Evolutionary conservation across 345 rosid genomes (phyloP).

Genomic region (Camelina neglecta): DNA sequence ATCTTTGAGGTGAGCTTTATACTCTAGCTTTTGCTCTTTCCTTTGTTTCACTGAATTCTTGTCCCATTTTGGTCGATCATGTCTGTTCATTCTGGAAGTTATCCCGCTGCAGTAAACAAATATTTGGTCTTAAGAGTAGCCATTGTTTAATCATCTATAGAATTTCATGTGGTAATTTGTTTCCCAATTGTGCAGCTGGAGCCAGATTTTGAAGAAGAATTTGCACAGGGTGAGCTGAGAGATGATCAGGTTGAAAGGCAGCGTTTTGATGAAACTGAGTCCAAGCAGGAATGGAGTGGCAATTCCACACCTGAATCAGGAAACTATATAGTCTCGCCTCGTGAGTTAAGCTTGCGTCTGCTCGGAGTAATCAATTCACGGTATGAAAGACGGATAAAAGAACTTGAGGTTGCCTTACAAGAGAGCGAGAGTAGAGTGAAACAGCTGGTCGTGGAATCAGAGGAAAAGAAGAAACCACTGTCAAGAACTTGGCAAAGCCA

Average conservation of each 20-base stretch:
- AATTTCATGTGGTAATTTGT: slow-evolving; percentile 2
- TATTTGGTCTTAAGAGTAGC: not conserved
- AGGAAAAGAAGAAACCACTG: slow-evolving; percentile 38
- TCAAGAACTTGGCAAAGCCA: slow-evolving; percentile 41
- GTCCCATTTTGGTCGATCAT: not conserved
- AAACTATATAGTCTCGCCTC: slow-evolving; percentile 77
- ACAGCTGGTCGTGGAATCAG: slow-evolving; percentile 52
- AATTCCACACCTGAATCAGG: slow-evolving; percentile 52
- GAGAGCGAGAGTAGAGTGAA: slow-evolving; percentile 67
- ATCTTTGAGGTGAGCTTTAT: slow-evolving; percentile 24
- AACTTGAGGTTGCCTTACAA: slow-evolving; percentile 70
- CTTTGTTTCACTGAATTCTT: not conserved
- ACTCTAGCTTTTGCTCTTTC: slow-evolving; percentile 5
- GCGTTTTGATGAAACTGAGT: slow-evolving; percentile 41
- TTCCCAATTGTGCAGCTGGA: slow-evolving; percentile 59
- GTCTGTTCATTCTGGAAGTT: slow-evolving; percentile 11
- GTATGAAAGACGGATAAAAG: slow-evolving; percentile 42
- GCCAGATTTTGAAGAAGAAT: slow-evolving; percentile 55
- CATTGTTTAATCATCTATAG: not conserved
- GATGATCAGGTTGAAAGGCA: slow-evolving; percentile 27
- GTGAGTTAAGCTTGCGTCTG: slow-evolving; percentile 72
- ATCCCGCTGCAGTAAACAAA: not conserved
- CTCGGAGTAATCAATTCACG: slow-evolving; percentile 70
- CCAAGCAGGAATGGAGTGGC: slow-evolving; percentile 54
- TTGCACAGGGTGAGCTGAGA: slow-evolving; percentile 71